Conservation (phyloP, 2,329 filamentous ascomycete species). For the Diaporthe citrichinensis region DNA sequence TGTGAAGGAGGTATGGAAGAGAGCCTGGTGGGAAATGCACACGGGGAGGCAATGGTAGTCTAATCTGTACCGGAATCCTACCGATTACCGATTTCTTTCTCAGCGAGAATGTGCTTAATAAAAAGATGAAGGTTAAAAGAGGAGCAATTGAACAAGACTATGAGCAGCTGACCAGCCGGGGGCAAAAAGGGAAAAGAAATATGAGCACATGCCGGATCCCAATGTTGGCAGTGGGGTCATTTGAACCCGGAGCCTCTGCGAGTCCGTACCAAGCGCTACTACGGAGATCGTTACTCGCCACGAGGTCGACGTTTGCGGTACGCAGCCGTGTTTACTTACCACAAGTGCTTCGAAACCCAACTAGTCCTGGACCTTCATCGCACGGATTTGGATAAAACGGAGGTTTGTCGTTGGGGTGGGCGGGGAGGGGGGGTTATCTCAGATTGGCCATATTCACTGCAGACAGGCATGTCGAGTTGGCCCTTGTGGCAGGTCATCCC, state of each 20-base stretch:
- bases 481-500: not conserved
- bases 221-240: not conserved
- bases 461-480: not conserved
- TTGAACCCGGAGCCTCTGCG: not conserved
- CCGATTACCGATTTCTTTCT: not conserved
- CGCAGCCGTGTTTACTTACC: not conserved
- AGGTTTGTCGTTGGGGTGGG: too few species aligned
- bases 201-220: not conserved
- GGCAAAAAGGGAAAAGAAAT: not conserved
- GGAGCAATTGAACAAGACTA: too few species aligned
- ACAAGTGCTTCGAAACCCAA: not conserved
- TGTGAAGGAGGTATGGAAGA: not conserved
- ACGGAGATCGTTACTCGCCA: not conserved
- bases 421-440: too few species aligned
- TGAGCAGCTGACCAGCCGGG: too few species aligned
- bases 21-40: not conserved
- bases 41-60: not conserved
- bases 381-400: too few species aligned
- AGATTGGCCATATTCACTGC: not conserved
- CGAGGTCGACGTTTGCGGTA: not conserved
- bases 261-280: not conserved
- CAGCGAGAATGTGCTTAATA: not conserved
- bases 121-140: too few species aligned
- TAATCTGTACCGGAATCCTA: not conserved
- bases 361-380: not conserved